Base-by-base conservation (phyloP, 495 filamentous ascomycete genomes). In the Trichoderma asperelloides region DNA sequence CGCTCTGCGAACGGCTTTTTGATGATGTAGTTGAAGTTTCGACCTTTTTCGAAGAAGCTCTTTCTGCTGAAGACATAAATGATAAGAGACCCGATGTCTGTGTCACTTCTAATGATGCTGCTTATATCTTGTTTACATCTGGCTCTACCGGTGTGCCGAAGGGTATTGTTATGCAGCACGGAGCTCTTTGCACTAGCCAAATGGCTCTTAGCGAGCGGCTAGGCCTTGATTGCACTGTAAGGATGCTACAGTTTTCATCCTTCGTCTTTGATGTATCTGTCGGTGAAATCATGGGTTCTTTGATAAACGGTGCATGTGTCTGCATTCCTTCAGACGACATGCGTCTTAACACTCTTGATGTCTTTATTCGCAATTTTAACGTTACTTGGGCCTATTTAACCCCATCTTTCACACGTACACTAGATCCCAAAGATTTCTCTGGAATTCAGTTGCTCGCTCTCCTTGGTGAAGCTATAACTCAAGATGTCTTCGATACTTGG, bases 221-320 rank as follows among this genome's bases (percentile, higher is more conserved):
- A 8, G 63, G 63, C 21, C 30, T 64, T 23, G 63, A 45, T 33
- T n/a, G 23, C 28, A 45, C 30, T n/a, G 51, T 51, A 16, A 33
- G 43, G 27, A 66, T 51, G 65, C 62, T 72, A 1, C 33, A 55
- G 12, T 64, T 64, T 16, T 81, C 87, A 6, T 82, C 84, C 21
- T 87, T 84, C 68, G 84, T 83, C 0, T 90, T 89, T 62, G 88
- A 64, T 30, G 37, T 64, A 33, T 64, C 37, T 3, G 40, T 64
- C 9, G 63, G 63, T n/a, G 63, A 64, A 27, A 64, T 64, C 30
- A 13, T 64, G 33, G 15, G 27, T 6, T 2, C 63, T 6, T n/a
- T 64, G 33, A 64, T 64, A n/a, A 40, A 21, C 18, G 63, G 63
- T 3, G 63, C 63, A 1, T 40, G 37, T 40, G 18, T 64, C 30